Evolutionary conservation across 192 early-diverging fungal genomes (phyloP).

Genomic region (Coemansia reversa): DNA sequence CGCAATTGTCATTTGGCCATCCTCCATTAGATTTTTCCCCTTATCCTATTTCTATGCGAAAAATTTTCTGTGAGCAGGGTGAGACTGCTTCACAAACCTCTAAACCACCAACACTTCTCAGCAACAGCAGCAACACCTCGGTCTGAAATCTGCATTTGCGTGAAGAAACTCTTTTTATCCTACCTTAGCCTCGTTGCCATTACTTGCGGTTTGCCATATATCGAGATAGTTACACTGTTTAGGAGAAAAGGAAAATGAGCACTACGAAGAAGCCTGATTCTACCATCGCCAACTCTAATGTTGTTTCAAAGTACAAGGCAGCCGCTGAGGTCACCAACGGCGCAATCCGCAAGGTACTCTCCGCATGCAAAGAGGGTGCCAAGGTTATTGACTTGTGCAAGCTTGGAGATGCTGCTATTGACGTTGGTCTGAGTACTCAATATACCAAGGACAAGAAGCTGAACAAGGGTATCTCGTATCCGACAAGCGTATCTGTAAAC

Average conservation of each 20-base stretch:
- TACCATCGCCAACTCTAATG: constrained; percentile 68
- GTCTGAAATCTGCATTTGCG: no score
- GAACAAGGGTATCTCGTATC: constrained; percentile 81
- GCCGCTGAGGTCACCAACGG: constrained; percentile 87
- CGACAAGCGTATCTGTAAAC: constrained; percentile 85
- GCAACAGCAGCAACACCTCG: no score
- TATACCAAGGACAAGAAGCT: constrained; percentile 80
- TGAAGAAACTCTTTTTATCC: no score
- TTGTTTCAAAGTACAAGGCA: constrained; percentile 90
- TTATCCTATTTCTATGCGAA: no score
- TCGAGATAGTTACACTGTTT: no score
- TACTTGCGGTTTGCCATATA: background rate
- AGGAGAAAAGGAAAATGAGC: constrained; percentile 25
- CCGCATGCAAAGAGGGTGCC: constrained; percentile 65
- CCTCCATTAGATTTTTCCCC: no score
- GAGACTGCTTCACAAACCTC: no score
- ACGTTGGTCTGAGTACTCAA: constrained; percentile 61
- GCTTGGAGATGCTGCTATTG: constrained; percentile 82
- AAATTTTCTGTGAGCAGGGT: no score
- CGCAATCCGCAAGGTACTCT: constrained; percentile 39
- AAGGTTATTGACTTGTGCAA: constrained; percentile 84
- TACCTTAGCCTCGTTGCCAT: no score
- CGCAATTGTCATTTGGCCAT: no score
- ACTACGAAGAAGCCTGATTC: constrained; percentile 38
- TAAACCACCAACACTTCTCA: no score